Evolutionary conservation across 2,329 filamentous ascomycete species (phyloP).

Genomic region (Rhynchosporium graminicola): DNA sequence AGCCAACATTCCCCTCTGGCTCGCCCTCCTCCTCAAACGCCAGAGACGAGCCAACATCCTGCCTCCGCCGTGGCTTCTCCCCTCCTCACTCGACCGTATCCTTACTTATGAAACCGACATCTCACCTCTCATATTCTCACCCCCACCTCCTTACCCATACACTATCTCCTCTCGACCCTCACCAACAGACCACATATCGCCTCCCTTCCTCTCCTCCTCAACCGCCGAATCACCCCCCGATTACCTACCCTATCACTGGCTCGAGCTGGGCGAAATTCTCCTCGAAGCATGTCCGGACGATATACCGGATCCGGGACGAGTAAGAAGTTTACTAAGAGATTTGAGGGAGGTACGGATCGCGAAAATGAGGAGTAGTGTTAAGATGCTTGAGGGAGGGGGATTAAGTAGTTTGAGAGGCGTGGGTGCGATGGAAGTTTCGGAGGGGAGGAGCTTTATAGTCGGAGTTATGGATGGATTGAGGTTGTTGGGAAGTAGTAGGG

Average conservation of each 20-base stretch:
- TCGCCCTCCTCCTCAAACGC: constrained; percentile 90
- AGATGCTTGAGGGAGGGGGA: constrained; percentile 73
- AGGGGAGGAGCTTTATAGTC: constrained; percentile 79
- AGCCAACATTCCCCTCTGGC: constrained; percentile 82
- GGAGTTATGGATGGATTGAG: constrained; percentile 87
- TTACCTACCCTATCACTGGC: not conserved
- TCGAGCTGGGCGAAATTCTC: constrained; percentile 79
- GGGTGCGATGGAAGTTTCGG: constrained; percentile 89
- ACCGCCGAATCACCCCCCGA: constrained; percentile 58
- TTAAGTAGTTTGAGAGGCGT: constrained; percentile 71
- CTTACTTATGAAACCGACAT: constrained; percentile 78
- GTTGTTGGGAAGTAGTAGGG: constrained; percentile 78
- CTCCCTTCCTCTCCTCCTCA: constrained; percentile 79
- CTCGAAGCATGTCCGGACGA: constrained; percentile 85
- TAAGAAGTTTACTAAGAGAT: constrained; percentile 75
- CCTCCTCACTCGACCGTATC: constrained; percentile 72
- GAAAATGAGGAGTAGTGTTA: constrained; percentile 78
- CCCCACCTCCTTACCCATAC: constrained; percentile 68
- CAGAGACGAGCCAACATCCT: constrained; percentile 92
- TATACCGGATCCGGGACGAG: constrained; percentile 70
- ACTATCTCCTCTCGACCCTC: constrained; percentile 41
- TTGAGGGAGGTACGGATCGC: constrained; percentile 85
- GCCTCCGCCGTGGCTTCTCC: constrained; percentile 84
- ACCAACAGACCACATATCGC: constrained; percentile 47
- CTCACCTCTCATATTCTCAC: constrained; percentile 72